Evolutionary conservation across 106 monocot genomes (phyloP), one percentile per base, ranked within the genome.

Genomic region (Dendrobium nobile): DNA sequence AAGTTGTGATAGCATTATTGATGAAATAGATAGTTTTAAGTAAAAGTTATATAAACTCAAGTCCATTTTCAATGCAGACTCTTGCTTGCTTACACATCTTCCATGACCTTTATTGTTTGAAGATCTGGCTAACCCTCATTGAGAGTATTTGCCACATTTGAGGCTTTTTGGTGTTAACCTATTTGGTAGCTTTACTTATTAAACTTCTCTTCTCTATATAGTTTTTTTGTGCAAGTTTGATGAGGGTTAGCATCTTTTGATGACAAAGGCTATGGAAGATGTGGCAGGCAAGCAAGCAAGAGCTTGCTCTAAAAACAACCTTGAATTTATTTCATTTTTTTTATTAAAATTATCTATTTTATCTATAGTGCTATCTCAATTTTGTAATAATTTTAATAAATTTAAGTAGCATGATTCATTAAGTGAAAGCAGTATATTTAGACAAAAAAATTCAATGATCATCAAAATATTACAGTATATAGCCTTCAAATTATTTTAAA

Each of bases 141-240:
- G 99, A 88, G 78, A 93, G 80, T 95, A 99, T 79, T 81, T 99
- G 45, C 88, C 91, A 9, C 82, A 93, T 84, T 10, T 93, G 72
- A 89, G 95, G 70, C 95, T 99, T n/a, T 99, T 95, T 81, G 95
- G 99, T 87, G 99, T 99, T 82, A 95, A 99, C 33, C 99, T 95
- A 77, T 95, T 95, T 73, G 99, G 99, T 95, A 87, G 78, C 59
- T 79, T 82, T 86, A 79, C 47, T 78, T 80, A 19, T 82, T 31
- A 65, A 43, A 45, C 13, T 80, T 43, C 11, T 64, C 13, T 42
- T 65, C 9, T 37, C 41, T 73, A 22, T 74, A 37, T 37, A 43
- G 3, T 42, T 7, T 47, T 68, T 78, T 37, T 67, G 10, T 18
- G 78, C 33, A 58, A 75, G 65, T 31, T 22, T 37, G 37, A 37